Base-by-base conservation (phyloP, 2,329 filamentous ascomycete genomes). In the Colletotrichum sp. region DNA sequence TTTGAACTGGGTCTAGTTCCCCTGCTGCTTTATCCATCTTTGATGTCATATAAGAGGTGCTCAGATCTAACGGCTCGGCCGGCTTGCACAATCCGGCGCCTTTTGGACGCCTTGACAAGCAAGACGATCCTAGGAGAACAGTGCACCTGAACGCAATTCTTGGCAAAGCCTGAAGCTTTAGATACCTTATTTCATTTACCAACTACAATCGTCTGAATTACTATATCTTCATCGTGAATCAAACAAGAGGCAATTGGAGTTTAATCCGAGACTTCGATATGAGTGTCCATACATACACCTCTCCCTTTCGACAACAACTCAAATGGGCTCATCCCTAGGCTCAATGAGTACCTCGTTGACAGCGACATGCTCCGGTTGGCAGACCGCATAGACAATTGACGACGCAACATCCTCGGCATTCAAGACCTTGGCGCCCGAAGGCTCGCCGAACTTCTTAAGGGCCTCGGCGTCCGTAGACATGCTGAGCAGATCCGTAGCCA, bases 321-420 rank as follows among this genome's bases (percentile, higher is more conserved):
- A 95, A 77, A 95, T 94, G 13, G 94, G 94, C 86, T 95, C 94
- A 79, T 95, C 94, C 62, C 94, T 87, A 16, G 94, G 94, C 87
- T 95, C 94, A 82, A 96, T 94, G 82, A 96, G 83, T 6, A 96
- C 89, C 86, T 96, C 95, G 79, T 96, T 96, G 3, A 96, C 93
- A 55, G 93, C 91, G 59, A 96, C 94, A 85, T 96, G 93, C 70
- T 90, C 88, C 1, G 94, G 94, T 87, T 96, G 94, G 76, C 90
- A 90, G 21, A 96, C 86, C 2, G 95, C 95, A 83, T 93, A 96
- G 6, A 96, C 88, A 80, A 96, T 95, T 13, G 93, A 90, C 13
- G 87, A 88, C 0, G 95, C 95, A 16, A 96, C 92, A 36, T 96
- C 94, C 65, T 92, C 90, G 0, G 94, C 88, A 78, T 93, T 90